Evolutionary conservation across 805 yeast species (phyloP), one percentile per base, ranked within the genome.

Genomic region (Saccharomyces jurei): DNA sequence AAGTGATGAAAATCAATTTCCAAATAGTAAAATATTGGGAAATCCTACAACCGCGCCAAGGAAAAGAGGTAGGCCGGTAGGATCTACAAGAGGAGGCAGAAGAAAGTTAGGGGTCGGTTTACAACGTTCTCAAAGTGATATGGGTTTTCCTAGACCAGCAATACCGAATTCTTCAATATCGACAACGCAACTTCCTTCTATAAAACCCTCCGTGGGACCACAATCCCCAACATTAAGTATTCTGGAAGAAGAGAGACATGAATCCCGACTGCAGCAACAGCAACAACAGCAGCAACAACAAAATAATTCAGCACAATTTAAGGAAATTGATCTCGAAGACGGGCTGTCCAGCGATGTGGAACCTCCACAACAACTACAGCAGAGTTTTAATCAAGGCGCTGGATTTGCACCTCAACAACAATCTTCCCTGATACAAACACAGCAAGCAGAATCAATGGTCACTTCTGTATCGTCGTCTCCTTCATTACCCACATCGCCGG

Each of bases 331-430:
- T 50, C 60, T 69, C 6, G 71, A 69, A 41, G 74, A 69, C 57
- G 74, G 72, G 2, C 54, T 71, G n/a, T 68, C 72, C 1, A 69
- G 72, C 54, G 74, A 69, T 54, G 64, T 67, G 26, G 74, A 71
- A 51, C 72, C 67, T 13, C 56, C 58, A 27, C 50, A 46, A 46
- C 46, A 46, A 21, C 47, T 36, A 31, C 41, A 25, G n/a, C 41
- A 28, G 31, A 53, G 52, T 8, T 54, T 49, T 8, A 50, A 50
- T 21, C 49, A 48, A 11, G 46, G 51, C 32, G 27, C 46, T 22
- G 49, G 25, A 9, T 17, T 29, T 29, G n/a, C 26, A 17, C 52
- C 32, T 3, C 54, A 47, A 25, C 52, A 55, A 32, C 54, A 48
- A 31, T 50, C 44, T 17, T 36, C 44, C 25, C 10, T 36, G 44